Conservation (phyloP, 805 yeast genomes). For the Lachancea nothofagi region DNA sequence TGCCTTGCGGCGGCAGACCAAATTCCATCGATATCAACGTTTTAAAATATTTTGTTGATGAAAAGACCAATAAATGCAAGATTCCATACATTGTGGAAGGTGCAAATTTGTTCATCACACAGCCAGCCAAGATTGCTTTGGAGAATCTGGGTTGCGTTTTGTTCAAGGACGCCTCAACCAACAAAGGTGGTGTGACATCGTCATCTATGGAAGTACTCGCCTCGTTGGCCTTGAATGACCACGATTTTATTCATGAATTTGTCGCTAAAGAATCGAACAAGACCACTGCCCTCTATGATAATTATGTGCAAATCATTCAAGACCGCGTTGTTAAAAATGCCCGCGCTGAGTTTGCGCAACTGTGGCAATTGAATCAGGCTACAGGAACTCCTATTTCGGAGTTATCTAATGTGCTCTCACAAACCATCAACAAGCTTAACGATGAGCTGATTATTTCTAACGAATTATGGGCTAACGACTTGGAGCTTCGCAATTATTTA, state of each 20-base stretch:
- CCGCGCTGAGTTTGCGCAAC: constrained; percentile 71
- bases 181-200: constrained; percentile 98
- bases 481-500: constrained; percentile 59
- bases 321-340: constrained; percentile 71
- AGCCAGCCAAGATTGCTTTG: constrained; percentile 79
- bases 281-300: constrained; percentile 68
- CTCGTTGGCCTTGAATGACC: constrained; percentile 84
- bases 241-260: constrained; percentile 73
- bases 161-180: constrained; percentile 94
- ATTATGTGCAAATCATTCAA: constrained; percentile 85
- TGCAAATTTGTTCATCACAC: constrained; percentile 92
- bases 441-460: constrained; percentile 79
- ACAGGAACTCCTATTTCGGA: constrained; percentile 59
- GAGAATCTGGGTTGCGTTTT: constrained; percentile 84
- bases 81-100: constrained; percentile 94
- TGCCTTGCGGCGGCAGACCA: constrained; percentile 99
- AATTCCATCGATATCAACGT: constrained; percentile 87
- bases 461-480: constrained; percentile 81
- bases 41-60: constrained; percentile 64
- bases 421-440: constrained; percentile 75
- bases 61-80: constrained; percentile 65
- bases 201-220: constrained; percentile 94
- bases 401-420: constrained; percentile 77
- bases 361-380: constrained; percentile 68
- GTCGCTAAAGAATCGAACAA: constrained; percentile 43